Percentiles rank a stretch among this genome's conserved stretches.
Evolutionary conservation across 2,329 filamentous ascomycete species (phyloP).

Genomic region (Aureobasidium melanogenum): DNA sequence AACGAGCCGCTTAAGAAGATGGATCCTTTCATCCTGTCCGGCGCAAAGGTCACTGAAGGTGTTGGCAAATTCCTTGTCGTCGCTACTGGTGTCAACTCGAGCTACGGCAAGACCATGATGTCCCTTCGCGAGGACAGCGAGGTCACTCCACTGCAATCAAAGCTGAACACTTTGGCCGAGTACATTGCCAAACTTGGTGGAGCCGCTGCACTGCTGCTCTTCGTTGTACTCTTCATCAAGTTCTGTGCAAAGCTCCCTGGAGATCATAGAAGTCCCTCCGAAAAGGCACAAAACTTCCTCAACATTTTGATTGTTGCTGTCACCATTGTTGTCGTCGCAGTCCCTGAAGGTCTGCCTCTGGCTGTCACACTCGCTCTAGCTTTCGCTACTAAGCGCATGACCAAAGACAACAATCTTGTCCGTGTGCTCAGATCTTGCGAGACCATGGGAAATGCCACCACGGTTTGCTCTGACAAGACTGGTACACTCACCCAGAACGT

Average conservation of each 20-base stretch:
- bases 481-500: constrained; percentile 66
- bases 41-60: constrained; percentile 67
- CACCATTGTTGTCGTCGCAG: constrained; percentile 60
- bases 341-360: constrained; percentile 57
- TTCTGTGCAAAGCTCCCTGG: constrained; percentile 62
- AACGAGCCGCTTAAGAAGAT: constrained; percentile 55
- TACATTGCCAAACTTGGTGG: constrained; percentile 74
- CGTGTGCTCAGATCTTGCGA: constrained; percentile 59
- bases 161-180: constrained; percentile 67
- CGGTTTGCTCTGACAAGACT: constrained; percentile 74
- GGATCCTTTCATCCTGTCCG: constrained; percentile 83
- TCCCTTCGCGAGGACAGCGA: constrained; percentile 67
- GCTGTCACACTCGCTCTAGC: constrained; percentile 61
- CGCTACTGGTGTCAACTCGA: constrained; percentile 63
- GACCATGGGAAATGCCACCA: constrained; percentile 63
- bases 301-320: constrained; percentile 56
- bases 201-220: constrained; percentile 67
- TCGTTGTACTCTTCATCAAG: constrained; percentile 77
- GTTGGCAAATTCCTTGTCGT: constrained; percentile 69
- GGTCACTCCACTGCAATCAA: constrained; percentile 69
- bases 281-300: constrained; percentile 66
- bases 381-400: constrained; percentile 58
- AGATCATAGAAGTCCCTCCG: constrained; percentile 47
- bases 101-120: constrained; percentile 70
- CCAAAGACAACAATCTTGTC: constrained; percentile 64